phyloP scores from a whole-genome alignment of 2,329 filamentous ascomycete genomes.

The Orbilia brochopaga region DNA sequence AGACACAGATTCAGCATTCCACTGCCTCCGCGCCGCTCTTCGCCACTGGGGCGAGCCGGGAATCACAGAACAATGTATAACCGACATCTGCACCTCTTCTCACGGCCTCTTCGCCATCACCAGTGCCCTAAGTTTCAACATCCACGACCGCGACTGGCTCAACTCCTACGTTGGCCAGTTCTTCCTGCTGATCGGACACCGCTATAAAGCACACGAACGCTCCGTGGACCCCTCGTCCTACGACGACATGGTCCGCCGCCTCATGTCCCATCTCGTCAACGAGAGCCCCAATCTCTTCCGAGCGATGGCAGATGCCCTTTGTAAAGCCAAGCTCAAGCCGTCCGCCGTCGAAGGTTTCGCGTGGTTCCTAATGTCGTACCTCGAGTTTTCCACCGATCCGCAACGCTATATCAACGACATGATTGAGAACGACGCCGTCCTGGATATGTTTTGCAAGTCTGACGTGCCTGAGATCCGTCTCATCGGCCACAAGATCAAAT shows the following conservation, averaged over 20 bases:
- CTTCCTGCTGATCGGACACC: constrained; percentile 25
- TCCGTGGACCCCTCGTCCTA: constrained; percentile 15
- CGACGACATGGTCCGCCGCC: constrained; percentile 28
- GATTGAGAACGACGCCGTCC: constrained; percentile 1
- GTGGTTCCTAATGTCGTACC: constrained; percentile 23
- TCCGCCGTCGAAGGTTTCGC: constrained; percentile 26
- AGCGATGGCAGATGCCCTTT: constrained; percentile 6
- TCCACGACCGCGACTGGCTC: constrained; percentile 13
- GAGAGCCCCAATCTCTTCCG: background rate
- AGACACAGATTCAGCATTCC: constrained; percentile 1
- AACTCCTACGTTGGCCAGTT: constrained; percentile 31
- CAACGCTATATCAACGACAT: constrained; percentile 13
- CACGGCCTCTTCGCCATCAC: constrained; percentile 16
- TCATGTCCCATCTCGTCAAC: constrained; percentile 11
- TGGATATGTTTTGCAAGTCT: constrained; percentile 18
- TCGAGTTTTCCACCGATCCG: constrained; percentile 5
- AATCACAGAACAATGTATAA: constrained; percentile 15
- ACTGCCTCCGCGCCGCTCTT: constrained; percentile 19
- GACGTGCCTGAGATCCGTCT: background rate
- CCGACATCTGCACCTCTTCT: background rate
- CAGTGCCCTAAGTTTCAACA: constrained; percentile 12
- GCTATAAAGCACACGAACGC: background rate
- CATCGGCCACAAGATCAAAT: constrained; percentile 26
- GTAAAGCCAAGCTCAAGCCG: constrained; percentile 11
- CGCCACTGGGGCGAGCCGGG: constrained; percentile 19